Percentiles rank a stretch among this genome's conserved stretches.
Conservation (phyloP, 78 protist species). For the Emiliania huxleyi region DNA sequence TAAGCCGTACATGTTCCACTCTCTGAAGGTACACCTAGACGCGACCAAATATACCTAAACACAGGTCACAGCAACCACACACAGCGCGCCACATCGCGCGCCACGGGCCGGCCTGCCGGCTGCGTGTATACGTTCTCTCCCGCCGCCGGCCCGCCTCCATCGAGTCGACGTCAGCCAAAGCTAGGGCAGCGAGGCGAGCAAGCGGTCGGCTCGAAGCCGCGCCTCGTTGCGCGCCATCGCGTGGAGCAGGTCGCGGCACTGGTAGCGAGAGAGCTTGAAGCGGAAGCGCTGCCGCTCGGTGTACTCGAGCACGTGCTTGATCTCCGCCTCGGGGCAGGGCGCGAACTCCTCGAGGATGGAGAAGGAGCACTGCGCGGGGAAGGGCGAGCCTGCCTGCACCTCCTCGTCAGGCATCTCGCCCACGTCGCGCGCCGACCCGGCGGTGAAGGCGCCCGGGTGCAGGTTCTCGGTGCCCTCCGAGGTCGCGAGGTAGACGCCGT, state of each 20-base stretch:
- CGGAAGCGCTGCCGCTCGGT: conserved; percentile 12
- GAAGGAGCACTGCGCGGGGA: neutral
- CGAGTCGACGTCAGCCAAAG: too few species aligned
- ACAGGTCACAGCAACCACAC: too few species aligned
- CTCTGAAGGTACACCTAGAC: too few species aligned
- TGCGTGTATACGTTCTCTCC: too few species aligned
- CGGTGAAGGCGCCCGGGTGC: neutral
- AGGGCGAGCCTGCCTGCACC: neutral
- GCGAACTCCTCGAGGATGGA: neutral
- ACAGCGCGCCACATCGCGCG: too few species aligned
- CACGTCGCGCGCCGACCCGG: neutral
- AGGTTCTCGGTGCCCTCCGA: neutral
- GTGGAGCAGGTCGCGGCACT: neutral
- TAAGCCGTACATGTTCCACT: too few species aligned
- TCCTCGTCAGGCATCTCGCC: neutral
- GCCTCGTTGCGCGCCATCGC: neutral
- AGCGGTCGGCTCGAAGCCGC: neutral
- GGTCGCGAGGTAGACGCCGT: conserved; percentile 10
- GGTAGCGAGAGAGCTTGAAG: neutral
- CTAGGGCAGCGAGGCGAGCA: too few species aligned
- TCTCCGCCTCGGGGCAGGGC: neutral
- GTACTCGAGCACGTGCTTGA: neutral
- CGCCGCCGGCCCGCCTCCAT: too few species aligned
- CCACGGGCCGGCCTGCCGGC: too few species aligned
- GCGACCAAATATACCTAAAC: too few species aligned